A percentile compares a stretch with the other conserved stretches of the same genome.
Conservation (phyloP, 208 protist species). For the Trypanosoma brucei region DNA sequence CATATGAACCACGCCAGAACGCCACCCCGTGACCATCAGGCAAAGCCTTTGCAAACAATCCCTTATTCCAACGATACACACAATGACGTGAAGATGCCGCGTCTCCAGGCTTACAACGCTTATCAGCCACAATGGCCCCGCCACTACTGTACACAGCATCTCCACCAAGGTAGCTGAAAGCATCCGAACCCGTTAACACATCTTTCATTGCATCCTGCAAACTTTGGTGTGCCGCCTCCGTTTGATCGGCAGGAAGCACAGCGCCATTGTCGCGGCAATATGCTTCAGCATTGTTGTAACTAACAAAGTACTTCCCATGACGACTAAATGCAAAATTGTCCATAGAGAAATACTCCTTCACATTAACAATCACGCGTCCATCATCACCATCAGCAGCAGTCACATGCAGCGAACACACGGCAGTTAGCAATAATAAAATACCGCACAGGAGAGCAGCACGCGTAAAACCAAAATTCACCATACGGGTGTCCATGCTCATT, state of each 20-base stretch:
- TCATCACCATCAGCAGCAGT: too few relatives aligned
- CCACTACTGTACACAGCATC: not conserved
- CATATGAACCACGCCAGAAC: constrained; percentile 3
- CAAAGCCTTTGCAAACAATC: not conserved
- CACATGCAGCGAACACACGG: too few relatives aligned
- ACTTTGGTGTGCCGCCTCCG: not conserved
- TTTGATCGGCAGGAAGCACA: not conserved
- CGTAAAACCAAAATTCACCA: too few relatives aligned
- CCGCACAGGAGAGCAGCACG: too few relatives aligned
- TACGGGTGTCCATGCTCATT: too few relatives aligned
- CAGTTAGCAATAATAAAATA: too few relatives aligned
- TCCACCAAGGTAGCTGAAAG: not conserved
- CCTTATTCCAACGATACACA: constrained; percentile 6
- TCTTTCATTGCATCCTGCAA: not conserved
- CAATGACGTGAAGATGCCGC: not conserved
- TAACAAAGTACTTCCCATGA: too few relatives aligned
- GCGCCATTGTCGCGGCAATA: not conserved
- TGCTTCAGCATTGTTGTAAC: not conserved
- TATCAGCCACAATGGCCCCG: not conserved
- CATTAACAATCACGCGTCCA: too few relatives aligned
- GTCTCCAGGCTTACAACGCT: not conserved
- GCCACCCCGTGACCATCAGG: not conserved
- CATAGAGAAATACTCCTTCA: too few relatives aligned
- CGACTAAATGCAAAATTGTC: too few relatives aligned
- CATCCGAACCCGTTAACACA: not conserved